These are phyloP conservation scores for Nakazawaea wickerhamii DNA, from an alignment of 805 yeast genomes.

Conservation along the genomic window DNA sequence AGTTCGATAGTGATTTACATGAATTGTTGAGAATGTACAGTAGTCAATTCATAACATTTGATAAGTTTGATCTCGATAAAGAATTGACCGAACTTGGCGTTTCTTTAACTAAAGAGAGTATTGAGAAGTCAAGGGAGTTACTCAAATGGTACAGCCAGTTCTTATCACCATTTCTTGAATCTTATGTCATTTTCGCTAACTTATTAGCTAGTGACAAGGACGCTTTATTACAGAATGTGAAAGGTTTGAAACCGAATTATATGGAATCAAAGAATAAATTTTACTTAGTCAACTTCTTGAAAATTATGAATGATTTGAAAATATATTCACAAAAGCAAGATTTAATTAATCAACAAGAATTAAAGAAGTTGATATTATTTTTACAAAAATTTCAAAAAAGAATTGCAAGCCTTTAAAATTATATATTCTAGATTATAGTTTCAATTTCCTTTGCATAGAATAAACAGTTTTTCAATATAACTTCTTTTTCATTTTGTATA, in stretches of 20 bases:
- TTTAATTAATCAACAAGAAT: neutral
- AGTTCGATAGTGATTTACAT: neutral
- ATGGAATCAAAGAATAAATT: constrained; percentile 8
- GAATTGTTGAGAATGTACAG: neutral
- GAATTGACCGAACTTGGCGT: constrained; percentile 5
- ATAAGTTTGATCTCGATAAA: neutral
- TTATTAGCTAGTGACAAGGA: constrained; percentile 3
- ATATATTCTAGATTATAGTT: constrained; percentile 61
- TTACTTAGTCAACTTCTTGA: constrained; percentile 2
- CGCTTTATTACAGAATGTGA: neutral
- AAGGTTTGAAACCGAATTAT: neutral
- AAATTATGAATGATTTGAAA: constrained; percentile 1
- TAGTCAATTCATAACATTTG: constrained; percentile 3
- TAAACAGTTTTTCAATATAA: constrained; percentile 65
- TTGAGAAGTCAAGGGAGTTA: neutral
- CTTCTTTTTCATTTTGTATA: constrained; percentile 33
- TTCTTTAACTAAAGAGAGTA: neutral
- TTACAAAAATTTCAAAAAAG: neutral
- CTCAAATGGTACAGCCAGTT: constrained; percentile 3
- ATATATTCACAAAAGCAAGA: constrained; percentile 1
- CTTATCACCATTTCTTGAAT: constrained; percentile 8
- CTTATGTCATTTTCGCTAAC: constrained; percentile 2
- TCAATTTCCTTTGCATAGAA: constrained; percentile 89
- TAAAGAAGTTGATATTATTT: neutral
- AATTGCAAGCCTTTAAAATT: neutral